phyloP scores from a whole-genome alignment of 371 early-diverging fungal species.

The Apophysomyces trapeziformis region DNA sequence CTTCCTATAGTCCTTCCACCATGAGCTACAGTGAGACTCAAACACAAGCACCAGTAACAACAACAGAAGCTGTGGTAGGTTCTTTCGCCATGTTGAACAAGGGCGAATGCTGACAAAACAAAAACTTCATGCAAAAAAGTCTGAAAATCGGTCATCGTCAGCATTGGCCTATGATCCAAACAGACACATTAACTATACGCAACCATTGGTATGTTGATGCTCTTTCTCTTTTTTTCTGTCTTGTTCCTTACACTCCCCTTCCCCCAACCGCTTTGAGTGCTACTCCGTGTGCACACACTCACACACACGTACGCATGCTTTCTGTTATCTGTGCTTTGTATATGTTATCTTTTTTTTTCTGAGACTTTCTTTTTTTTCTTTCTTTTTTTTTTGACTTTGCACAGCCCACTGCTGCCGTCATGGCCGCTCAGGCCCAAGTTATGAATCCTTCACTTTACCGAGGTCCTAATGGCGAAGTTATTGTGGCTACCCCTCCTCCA shows the following conservation, averaged over 20 bases:
- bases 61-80: slow-evolving; percentile 6
- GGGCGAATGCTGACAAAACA: too few species aligned
- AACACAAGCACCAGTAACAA: neutral
- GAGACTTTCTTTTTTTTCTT: neutral
- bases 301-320: neutral
- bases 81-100: neutral
- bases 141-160: slow-evolving; percentile 10
- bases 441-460: slow-evolving; percentile 28
- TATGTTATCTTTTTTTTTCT: neutral
- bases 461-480: slow-evolving; percentile 27
- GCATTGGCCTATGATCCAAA: slow-evolving; percentile 24
- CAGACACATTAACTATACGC: slow-evolving; percentile 20
- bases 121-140: neutral
- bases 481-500: slow-evolving; percentile 25
- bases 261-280: too few species aligned
- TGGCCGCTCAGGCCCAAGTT: slow-evolving; percentile 41
- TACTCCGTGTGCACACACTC: too few species aligned
- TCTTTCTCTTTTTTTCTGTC: neutral
- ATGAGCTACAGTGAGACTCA: neutral
- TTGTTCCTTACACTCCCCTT: neutral
- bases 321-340: neutral
- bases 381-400: slow-evolving; percentile 18
- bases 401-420: slow-evolving; percentile 31
- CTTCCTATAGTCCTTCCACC: slow-evolving; percentile 7
- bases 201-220: slow-evolving; percentile 6